A percentile compares a stretch with the other conserved stretches of the same genome.
phyloP scores from a whole-genome alignment of 345 rosid genomes.

The Orychophragmus violaceus region DNA sequence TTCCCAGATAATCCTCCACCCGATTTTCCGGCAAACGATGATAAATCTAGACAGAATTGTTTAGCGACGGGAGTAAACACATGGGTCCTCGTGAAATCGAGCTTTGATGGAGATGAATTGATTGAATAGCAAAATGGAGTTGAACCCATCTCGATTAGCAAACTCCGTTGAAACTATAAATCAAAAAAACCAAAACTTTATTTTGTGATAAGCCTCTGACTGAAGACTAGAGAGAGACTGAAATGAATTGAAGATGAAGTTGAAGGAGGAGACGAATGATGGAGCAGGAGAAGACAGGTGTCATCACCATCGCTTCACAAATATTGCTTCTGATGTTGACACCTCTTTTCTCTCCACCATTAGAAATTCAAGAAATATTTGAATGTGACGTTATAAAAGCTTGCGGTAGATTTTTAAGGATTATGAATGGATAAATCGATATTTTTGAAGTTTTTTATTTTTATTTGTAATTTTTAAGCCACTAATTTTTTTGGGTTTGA shows the following conservation, averaged over 20 bases:
- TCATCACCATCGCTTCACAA: constrained; percentile 22
- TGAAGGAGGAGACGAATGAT: neutral
- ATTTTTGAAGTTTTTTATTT: neutral
- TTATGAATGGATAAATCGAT: constrained; percentile 7
- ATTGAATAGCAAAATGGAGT: constrained; percentile 46
- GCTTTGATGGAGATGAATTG: constrained; percentile 39
- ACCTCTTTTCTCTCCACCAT: constrained; percentile 14
- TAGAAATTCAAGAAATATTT: constrained; percentile 1
- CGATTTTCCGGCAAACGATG: constrained; percentile 29
- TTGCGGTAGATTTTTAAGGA: constrained; percentile 21
- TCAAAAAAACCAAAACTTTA: neutral
- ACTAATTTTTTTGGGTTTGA: constrained; percentile 2
- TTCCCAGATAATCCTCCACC: constrained; percentile 22
- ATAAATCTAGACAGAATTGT: constrained; percentile 35
- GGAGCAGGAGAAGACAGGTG: constrained; percentile 37
- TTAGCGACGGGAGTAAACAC: constrained; percentile 33
- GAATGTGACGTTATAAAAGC: constrained; percentile 16
- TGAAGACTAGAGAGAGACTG: neutral
- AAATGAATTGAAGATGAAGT: constrained; percentile 21
- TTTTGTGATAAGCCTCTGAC: neutral
- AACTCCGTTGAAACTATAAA: neutral
- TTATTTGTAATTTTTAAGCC: constrained; percentile 21
- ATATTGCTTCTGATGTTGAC: constrained; percentile 23
- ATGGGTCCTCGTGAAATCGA: constrained; percentile 48
- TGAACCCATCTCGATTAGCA: constrained; percentile 46